Evolutionary conservation across 208 protist species (phyloP), one percentile per base, ranked within the genome.

Genomic region (Crithidia mellificae): DNA sequence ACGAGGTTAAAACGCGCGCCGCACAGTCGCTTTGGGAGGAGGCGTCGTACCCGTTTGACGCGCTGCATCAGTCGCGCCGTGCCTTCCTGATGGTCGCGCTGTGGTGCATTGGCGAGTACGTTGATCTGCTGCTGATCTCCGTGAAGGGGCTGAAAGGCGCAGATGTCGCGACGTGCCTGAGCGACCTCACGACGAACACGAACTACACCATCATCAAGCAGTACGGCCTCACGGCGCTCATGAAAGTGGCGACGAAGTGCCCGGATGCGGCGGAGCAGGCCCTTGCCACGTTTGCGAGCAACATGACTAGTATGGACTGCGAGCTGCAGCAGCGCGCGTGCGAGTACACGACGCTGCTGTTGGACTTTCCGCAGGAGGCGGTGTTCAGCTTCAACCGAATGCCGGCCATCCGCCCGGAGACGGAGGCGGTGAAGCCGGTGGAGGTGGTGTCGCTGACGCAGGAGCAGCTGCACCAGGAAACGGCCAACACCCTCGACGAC

Each of bases 51-150:
- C 76, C 83, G 8, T 91, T 93, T 67, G 90, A 95, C 52, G 87
- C 78, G 6, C 54, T 89, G 22, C 81, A 91, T 39, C 85, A 94
- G 39, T 71, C 85, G 6, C 87, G 97, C 58, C 82, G 94, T 43
- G 80, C 96, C 3, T 92, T 98, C 61, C 77, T 98, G 24, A 75
- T 98, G 56, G 91, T 94, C 17, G 87, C 85, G 6, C 69, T 98
- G 24, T 99, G 97, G 97, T 92, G 81, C 73, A 88, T 99, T 49
- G 98, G 98, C 56, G 98, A 99, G 84, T 99, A 96, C 77, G 87
- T 92, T 8, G 92, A 98, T 57, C 39, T 95, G 14, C 84, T 99
- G 20, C 68, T 88, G 0, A 49, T 27, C 41, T 29, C 53, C 44
- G 57, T 62, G 22, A 63, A 75, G 25, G 64, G 80, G 53, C 32